phyloP scores from a whole-genome alignment of 2,329 filamentous ascomycete genomes.

The Cadophora luteo-olivacea region DNA sequence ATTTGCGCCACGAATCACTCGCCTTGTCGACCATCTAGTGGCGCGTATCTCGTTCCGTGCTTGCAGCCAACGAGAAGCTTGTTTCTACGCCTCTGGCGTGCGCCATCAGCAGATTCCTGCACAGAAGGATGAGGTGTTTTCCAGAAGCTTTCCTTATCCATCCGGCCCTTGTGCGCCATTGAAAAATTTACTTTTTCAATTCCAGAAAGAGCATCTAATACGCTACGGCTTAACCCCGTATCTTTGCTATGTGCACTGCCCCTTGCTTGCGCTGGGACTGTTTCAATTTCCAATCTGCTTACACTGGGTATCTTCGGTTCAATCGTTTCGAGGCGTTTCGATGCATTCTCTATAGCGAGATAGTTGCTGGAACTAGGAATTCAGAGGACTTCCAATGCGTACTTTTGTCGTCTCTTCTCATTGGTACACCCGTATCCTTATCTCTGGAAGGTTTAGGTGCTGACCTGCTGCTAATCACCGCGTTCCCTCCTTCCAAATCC shows the following conservation, averaged over 20 bases:
- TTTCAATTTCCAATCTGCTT: neutral
- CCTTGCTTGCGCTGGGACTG: neutral
- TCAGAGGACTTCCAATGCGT: too few relatives aligned
- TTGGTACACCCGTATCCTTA: constrained; percentile 8
- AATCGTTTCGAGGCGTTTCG: neutral
- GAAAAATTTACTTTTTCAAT: neutral
- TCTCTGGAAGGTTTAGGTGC: neutral
- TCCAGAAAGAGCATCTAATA: neutral
- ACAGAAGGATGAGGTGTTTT: constrained; percentile 14
- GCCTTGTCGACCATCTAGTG: neutral
- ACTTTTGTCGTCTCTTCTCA: neutral
- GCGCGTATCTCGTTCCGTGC: neutral
- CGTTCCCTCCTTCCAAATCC: neutral
- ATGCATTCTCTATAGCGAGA: neutral
- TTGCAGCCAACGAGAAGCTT: constrained; percentile 6
- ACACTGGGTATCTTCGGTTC: constrained; percentile 2
- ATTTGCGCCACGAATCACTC: neutral
- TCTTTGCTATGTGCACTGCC: neutral
- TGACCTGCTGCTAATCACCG: neutral
- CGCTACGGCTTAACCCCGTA: neutral
- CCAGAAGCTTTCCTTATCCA: constrained; percentile 15
- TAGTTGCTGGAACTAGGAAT: neutral
- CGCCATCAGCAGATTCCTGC: constrained; percentile 7
- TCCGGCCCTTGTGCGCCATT: neutral
- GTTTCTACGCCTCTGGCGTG: neutral